Evolutionary conservation across 2,329 filamentous ascomycete genomes (phyloP), one percentile per base, ranked within the genome.

Genomic region (Orbilia brochopaga): DNA sequence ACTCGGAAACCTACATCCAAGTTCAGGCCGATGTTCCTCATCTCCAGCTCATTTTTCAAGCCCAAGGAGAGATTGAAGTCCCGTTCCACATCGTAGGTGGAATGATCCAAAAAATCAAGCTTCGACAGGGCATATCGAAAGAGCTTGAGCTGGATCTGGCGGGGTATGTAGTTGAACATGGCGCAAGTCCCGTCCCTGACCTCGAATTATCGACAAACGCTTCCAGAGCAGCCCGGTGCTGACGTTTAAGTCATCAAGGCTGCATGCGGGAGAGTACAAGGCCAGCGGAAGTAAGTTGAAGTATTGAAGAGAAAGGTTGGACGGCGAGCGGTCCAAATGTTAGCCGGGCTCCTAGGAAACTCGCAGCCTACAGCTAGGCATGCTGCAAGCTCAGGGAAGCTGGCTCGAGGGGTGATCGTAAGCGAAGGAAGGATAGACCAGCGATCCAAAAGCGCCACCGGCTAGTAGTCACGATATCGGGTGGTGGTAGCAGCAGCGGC

Each of bases 101-200:
- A 89, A 65, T 91, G 90, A 77, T 97, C 94, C 69, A 99, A 86
- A 62, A 97, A 84, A 76, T 96, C 92, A 69, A 96, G 84, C 66
- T 88, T 87, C 23, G 89, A 89, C 46, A 99, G 83, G 55, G 88
- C 91, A 82, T 94, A 96, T 75, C 91, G 88, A 75, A 97, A 85
- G 77, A 97, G 52, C 46, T 65, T 73, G 23, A 73, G 61, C 53
- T 73, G 67, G 40, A 73, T 30, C 17, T 55, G 48, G 24, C 66
- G 66, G 54, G 66, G 59, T 54, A 70, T 59, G 48, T 63, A 70
- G 17, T 59, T 59, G 11, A 70, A 54, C 66, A 70, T 70, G 27
- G 42, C 58, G 54, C 17, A 19, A 24, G 24, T 48, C 15, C n/a
- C 44, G 19, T 8, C 17, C 19, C 44, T 21, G 44, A 19, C 11